Base-by-base conservation (phyloP, 768 basidiomycete genomes). In the Russula dissimulans region DNA sequence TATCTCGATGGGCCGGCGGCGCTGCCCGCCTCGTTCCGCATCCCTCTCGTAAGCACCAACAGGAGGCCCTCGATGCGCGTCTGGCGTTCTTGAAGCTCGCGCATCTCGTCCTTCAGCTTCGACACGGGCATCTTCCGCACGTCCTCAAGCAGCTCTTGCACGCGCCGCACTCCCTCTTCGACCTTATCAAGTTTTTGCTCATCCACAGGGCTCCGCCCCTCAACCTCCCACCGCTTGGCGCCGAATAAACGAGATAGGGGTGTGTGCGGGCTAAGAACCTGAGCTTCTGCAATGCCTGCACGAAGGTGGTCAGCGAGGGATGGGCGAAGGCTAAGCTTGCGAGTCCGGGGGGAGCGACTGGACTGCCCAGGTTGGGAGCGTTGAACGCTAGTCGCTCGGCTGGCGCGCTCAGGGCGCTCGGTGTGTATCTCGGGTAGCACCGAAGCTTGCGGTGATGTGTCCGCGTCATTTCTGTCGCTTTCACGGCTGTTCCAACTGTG, bases 71-170 rank as follows among this genome's bases (percentile, higher is more conserved):
- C 89, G 62, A 91, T 91, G 41, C 89, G 80, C 17, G 83, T 82
- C 73, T 91, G 89, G 48, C 86, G 84, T 58, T 88, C 72, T 70
- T 88, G 87, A 32, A 91, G 71, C 68, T 91, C 90, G 69, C 84
- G 89, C 81, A 93, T 86, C 70, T 92, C 89, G 3, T 86, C 85
- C 71, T 81, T 86, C 41, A 93, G 73, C 62, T 72, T 78, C 39
- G 80, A 77, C 18, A 89, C 80, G 7, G 89, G 88, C 62, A 89
- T 64, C 45, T 80, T 77, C 34, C 78, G 77, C 47, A 87, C 78
- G 52, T 83, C 82, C 48, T 88, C 85, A 59, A 90, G 67, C 59
- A 88, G 67, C 26, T 73, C 70, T 70, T 91, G 87, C 43, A 91
- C 69, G 59, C 78, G 76, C 64, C 73, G 80, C 52, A 84, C 59